Base-by-base conservation (phyloP, 2,329 filamentous ascomycete genomes). In the Fusarium cyanostomum region DNA sequence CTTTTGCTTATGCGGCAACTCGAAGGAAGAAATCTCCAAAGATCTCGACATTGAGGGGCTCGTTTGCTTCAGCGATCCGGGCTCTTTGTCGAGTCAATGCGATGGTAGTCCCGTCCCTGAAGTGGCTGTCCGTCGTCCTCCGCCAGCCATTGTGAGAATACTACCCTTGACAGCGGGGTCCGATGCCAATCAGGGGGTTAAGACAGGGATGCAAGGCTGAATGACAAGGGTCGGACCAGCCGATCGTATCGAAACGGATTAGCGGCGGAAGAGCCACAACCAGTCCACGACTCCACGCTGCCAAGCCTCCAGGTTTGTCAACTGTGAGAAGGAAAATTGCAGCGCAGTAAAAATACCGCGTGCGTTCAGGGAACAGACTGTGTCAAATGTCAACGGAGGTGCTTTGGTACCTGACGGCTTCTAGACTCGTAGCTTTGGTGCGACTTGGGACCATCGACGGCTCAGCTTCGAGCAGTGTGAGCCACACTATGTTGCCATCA, bases 131-230 rank as follows among this genome's bases (percentile, higher is more conserved):
- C 50, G 49, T 51, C 30, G 31, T 54, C 52, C 56, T 56, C 49
- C 54, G 50, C 56, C 54, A 62, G 46, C 46, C 59, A 66, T 64
- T 57, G 52, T 58, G 43, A 59, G 45, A 53, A 39, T 46, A 46
- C 42, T 37, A 48, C 57, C 56, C 52, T 61, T 58, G 52, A 45
- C 48, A 45, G 68, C 58, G 63, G 66, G 49, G 62, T 52, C n/a
- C 9, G 52, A 70, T 71, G 59, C 65, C 59, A 66, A 67, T 68
- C 67, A 71, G 69, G 67, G 66, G 68, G 27, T 46, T 42, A 24
- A 8, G 13, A 60, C 67, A 67, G 59, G 67, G 69, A 56, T 66
- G 31, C 52, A 67, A 56, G 59, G 49, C 41, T 66, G 52, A 43
- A 35, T 9, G 34, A 52, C 64, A 67, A 59, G 66, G 67, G 57